Base-by-base conservation (phyloP, 768 basidiomycete species). In the Tylopilus felleus region DNA sequence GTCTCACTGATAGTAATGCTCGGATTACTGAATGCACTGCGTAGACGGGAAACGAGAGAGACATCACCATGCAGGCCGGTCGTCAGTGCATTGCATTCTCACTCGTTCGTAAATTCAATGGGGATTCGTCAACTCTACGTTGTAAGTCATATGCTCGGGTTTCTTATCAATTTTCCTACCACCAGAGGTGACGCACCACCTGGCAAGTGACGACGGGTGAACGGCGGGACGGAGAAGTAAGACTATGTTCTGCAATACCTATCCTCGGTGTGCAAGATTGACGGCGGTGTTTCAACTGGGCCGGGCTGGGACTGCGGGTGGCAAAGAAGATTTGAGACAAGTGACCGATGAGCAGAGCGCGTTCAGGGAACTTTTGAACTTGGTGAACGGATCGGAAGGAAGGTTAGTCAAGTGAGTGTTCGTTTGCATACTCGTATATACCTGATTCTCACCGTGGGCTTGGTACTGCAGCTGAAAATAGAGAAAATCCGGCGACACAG, bases 1-100 rank as follows among this genome's bases (percentile, higher is more conserved):
- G 14, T 45, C 21, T 22, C 36, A 17, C 8, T 19, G 33, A 12
- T 41, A 44, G 31, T 25, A 8, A 33, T 4, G 19, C 29, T n/a
- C n/a, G n/a, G n/a, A 22, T 36, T 42, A 40, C 43, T 41, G 28
- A 52, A 43, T 19, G 36, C 23, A 21, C 12, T 50, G 22, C 44
- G 33, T 25, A 97, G 92, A 90, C 90, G 3, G 91, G 92, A 19
- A 96, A 96, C 61, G 83, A 86, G 59, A 85, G 81, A 67, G 97
- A 99, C 62, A 67, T 90, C 22, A 98, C 97, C 1, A 99, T 98
- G 97, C 92, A 92, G 67, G 85, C 96, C 14, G 97, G 97, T 16
- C 81, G 87, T 63, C 90, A 97, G 68, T 80, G 85, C 47, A 88
- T 85, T 33, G 89, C 91, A 13, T 71, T 99, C 22, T 96, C 97